A percentile compares a stretch with the other conserved stretches of the same genome.
phyloP scores from a whole-genome alignment of 169 alveolate genomes.

The Eimeria sp. region DNA sequence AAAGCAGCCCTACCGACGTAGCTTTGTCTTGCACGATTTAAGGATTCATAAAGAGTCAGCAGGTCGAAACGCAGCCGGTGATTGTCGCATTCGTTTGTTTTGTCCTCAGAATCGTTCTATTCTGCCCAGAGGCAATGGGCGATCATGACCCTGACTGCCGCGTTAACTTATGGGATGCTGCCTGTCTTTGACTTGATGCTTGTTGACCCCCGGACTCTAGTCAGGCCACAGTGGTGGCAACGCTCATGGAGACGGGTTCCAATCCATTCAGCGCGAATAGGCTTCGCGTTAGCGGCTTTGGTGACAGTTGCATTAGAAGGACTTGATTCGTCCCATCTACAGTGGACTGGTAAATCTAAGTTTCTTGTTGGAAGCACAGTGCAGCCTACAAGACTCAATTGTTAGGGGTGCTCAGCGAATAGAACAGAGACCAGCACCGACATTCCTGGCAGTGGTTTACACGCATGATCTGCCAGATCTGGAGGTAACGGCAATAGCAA shows the following conservation, averaged over 20 bases:
- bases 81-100: not conserved
- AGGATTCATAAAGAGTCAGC: not conserved
- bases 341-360: conserved; percentile 57
- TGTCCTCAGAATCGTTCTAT: conserved; percentile 31
- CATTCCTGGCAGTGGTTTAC: not conserved
- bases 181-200: conserved; percentile 77
- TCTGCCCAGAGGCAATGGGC: conserved; percentile 61
- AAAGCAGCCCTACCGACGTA: not conserved
- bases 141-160: conserved; percentile 19
- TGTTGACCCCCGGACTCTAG: conserved; percentile 48
- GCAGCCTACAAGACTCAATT: not conserved
- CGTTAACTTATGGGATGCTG: conserved; percentile 49
- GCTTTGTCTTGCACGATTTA: not conserved
- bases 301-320: conserved; percentile 47
- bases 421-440: not conserved
- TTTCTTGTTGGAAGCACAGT: not conserved
- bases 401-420: not conserved
- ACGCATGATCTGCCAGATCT: not conserved
- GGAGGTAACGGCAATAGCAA: not conserved
- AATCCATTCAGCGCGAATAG: conserved; percentile 16
- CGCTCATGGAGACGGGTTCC: conserved; percentile 30
- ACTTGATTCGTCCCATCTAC: conserved; percentile 39
- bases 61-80: not conserved
- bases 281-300: conserved; percentile 11
- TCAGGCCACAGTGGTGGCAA: conserved; percentile 56